Evolutionary conservation across 192 early-diverging fungal species (phyloP), one percentile per base, ranked within the genome.

Genomic region (Entomortierella chlamydospora): DNA sequence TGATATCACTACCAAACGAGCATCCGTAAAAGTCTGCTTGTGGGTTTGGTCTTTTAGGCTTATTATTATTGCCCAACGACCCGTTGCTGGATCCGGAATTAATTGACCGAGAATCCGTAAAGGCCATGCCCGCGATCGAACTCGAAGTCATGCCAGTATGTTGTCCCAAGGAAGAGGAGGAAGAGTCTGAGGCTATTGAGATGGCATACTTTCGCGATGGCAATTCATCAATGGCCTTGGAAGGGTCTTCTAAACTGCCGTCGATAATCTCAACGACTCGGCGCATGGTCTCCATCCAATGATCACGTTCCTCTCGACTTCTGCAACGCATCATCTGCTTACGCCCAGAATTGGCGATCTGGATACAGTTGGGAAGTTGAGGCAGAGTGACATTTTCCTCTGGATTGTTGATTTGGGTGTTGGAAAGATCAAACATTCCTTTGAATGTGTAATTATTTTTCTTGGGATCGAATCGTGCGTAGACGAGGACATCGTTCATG

Each of bases 311-410:
- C 41, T 79, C 76, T 26, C 76, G 76, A 22, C 76, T 79, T 31
- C 76, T 63, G 51, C 67, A 79, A 20, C 67, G 67, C 76, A 79
- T 79, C 76, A 79, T 79, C 58, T 79, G 76, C 17, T 60, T 79
- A 8, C 68, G 67, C 26, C 76, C 76, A 26, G 67, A 31, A 50
- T 70, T 79, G 12, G 76, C 61, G 42, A 79, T 61, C 43, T 79
- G 76, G 23, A 79, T 56, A 28, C 67, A 79, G 34, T 79, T 79
- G 37, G 76, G 76, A 9, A 79, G 57, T 28, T 79, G 76, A 13
- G 76, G 76, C 2, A 79, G 50, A 0, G 68, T 66, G 22, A 64
- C 47, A 49, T 79, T 79, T 39, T 79, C 76, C 30, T 79, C 76
- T 2, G 76, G 67, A 30, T 79, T 79, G 41, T 79, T 79, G 57